phyloP scores from a whole-genome alignment of 805 yeast genomes.

The Priceomyces haplophilus region DNA sequence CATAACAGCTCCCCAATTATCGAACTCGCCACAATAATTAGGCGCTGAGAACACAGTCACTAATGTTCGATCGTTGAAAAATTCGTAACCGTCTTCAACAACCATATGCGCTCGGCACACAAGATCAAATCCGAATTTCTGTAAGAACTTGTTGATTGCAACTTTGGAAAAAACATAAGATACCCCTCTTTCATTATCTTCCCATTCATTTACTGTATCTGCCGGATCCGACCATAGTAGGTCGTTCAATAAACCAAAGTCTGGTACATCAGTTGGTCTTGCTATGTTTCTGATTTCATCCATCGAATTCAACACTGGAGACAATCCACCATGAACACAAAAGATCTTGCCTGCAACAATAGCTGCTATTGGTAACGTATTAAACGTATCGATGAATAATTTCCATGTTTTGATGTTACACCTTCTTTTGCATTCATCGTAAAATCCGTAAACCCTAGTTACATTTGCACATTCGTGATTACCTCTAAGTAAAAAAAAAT shows the following conservation, averaged over 20 bases:
- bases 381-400: constrained; percentile 88
- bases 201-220: constrained; percentile 81
- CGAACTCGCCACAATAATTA: constrained; percentile 78
- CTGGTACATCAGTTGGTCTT: constrained; percentile 85
- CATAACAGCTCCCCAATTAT: constrained; percentile 95
- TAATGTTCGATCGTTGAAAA: constrained; percentile 67
- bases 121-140: constrained; percentile 73
- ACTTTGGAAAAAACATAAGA: constrained; percentile 76
- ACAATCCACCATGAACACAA: constrained; percentile 82
- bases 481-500: constrained; percentile 88
- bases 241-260: constrained; percentile 74
- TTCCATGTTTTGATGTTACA: constrained; percentile 94
- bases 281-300: constrained; percentile 73
- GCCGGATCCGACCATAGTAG: constrained; percentile 85
- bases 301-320: constrained; percentile 70
- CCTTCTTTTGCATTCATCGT: constrained; percentile 95
- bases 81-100: constrained; percentile 85
- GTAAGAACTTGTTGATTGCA: constrained; percentile 73
- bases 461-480: constrained; percentile 98
- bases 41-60: constrained; percentile 84
- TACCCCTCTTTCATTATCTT: constrained; percentile 82
- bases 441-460: constrained; percentile 94
- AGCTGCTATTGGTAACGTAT: constrained; percentile 93
- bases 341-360: constrained; percentile 93
- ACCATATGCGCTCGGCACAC: constrained; percentile 90